Evolutionary conservation across 2,329 filamentous ascomycete genomes (phyloP).

Genomic region (Leptographium flavum): DNA sequence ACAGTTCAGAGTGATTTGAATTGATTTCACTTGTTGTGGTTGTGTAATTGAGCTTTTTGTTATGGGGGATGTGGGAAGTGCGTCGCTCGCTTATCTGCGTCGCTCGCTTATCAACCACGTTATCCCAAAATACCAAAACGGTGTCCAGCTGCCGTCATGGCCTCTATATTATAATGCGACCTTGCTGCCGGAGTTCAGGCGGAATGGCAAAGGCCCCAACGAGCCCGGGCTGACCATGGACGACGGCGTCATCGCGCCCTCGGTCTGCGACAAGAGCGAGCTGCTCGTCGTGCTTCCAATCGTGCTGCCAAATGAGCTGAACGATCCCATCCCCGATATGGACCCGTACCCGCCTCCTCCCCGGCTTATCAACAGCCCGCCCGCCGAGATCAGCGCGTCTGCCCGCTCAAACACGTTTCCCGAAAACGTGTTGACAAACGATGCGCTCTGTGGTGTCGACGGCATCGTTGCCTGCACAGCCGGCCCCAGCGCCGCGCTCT

Average conservation of each 20-base stretch:
- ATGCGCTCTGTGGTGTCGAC: slow-evolving; percentile 47
- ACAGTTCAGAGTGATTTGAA: too few relatives aligned
- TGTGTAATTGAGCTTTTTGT: too few relatives aligned
- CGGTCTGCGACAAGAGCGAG: slow-evolving; percentile 14
- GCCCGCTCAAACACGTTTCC: slow-evolving; percentile 48
- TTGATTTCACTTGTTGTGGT: too few relatives aligned
- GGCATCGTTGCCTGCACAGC: slow-evolving; percentile 83
- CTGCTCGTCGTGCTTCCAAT: slow-evolving; percentile 8
- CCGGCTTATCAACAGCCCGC: slow-evolving; percentile 42
- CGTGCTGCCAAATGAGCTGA: slow-evolving; percentile 18
- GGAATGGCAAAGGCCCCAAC: slow-evolving; percentile 14
- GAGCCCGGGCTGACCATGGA: slow-evolving; percentile 16
- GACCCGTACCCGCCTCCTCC: slow-evolving; percentile 30
- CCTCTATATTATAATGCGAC: background rate
- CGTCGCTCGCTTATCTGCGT: too few relatives aligned
- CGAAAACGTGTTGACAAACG: slow-evolving; percentile 39
- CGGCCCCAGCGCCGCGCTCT: slow-evolving; percentile 78
- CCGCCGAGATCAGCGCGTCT: slow-evolving; percentile 41
- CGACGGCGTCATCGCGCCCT: slow-evolving; percentile 17
- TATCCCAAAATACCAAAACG: too few relatives aligned
- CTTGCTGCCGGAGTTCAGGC: slow-evolving; percentile 15
- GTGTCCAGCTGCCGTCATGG: background rate
- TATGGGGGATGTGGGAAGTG: too few relatives aligned
- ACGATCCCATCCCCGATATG: slow-evolving; percentile 47
- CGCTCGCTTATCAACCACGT: too few relatives aligned